Conservation (phyloP, 768 basidiomycete genomes). For the Boletus speciosus region DNA sequence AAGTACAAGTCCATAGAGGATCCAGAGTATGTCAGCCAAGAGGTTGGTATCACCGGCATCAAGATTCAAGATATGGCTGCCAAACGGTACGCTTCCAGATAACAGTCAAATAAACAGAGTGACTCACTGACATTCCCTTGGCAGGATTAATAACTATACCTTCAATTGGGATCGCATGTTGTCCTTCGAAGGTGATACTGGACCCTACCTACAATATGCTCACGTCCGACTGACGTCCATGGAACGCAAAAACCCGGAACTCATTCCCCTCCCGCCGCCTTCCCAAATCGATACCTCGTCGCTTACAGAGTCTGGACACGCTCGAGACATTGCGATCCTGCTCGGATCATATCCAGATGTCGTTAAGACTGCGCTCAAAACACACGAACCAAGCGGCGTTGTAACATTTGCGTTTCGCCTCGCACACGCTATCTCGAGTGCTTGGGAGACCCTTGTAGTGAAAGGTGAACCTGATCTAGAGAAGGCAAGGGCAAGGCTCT, state of each 20-base stretch:
- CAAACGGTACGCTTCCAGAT: conserved; percentile 58
- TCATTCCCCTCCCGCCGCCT: conserved; percentile 70
- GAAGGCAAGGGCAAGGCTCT: conserved; percentile 81
- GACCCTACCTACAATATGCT: conserved; percentile 94
- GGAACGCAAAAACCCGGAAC: conserved; percentile 85
- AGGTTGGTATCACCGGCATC: conserved; percentile 92
- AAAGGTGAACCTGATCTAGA: conserved; percentile 74
- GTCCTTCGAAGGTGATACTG: conserved; percentile 94
- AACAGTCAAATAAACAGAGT: too few relatives aligned
- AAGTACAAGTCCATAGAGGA: conserved; percentile 89
- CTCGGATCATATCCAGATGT: conserved; percentile 90
- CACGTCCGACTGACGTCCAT: conserved; percentile 92
- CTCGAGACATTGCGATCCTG: conserved; percentile 83
- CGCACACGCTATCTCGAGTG: conserved; percentile 83
- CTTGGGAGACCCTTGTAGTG: conserved; percentile 89
- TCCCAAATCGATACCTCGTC: conserved; percentile 63
- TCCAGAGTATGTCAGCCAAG: conserved; percentile 71
- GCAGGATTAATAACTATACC: conserved; percentile 90
- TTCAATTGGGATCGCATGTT: conserved; percentile 95
- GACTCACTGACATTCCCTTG: background rate
- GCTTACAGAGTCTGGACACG: conserved; percentile 67
- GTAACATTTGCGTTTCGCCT: conserved; percentile 89
- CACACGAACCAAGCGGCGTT: conserved; percentile 85
- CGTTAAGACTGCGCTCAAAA: conserved; percentile 79
- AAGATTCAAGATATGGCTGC: conserved; percentile 98